These are phyloP conservation scores for Talaromyces sp. DNA, from an alignment of 2,329 filamentous ascomycete genomes.

Conservation along the genomic window DNA sequence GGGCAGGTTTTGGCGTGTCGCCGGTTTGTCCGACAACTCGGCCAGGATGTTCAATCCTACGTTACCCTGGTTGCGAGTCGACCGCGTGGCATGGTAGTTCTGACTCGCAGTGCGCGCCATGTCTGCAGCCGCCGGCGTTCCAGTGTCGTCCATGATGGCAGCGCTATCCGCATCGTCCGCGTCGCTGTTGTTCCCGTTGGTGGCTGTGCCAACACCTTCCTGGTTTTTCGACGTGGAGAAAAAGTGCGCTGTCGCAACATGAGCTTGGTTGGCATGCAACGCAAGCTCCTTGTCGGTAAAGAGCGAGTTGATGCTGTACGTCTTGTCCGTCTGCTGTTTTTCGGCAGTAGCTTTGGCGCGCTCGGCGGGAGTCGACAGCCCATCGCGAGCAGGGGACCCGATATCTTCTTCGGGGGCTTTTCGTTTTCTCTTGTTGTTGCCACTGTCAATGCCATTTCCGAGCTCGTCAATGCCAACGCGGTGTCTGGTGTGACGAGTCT, in stretches of 20 bases:
- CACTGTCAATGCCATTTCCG: conserved; percentile 41
- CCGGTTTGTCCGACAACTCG: conserved; percentile 48
- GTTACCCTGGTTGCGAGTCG: conserved; percentile 46
- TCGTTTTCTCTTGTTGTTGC: conserved; percentile 52
- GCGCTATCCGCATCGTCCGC: conserved; percentile 34
- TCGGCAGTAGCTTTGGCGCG: conserved; percentile 50
- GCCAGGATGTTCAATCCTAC: conserved; percentile 50
- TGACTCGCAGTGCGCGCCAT: conserved; percentile 58
- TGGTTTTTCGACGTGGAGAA: conserved; percentile 51
- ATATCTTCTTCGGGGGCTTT: conserved; percentile 51
- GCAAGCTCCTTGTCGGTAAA: conserved; percentile 63
- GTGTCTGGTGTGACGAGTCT: conserved; percentile 57
- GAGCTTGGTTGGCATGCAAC: conserved; percentile 56
- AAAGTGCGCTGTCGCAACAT: conserved; percentile 51
- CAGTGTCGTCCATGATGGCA: conserved; percentile 35
- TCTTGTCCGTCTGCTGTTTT: conserved; percentile 52
- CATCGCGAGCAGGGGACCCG: conserved; percentile 52
- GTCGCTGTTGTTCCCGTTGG: conserved; percentile 37
- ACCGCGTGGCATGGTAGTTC: conserved; percentile 51
- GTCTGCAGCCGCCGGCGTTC: conserved; percentile 42
- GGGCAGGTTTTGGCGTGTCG: conserved; percentile 39
- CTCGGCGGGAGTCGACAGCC: conserved; percentile 42
- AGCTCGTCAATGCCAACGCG: conserved; percentile 49
- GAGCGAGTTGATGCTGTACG: conserved; percentile 57
- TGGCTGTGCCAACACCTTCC: conserved; percentile 31